phyloP scores from a whole-genome alignment of 441 rosid species.

The Melastoma candidum region DNA sequence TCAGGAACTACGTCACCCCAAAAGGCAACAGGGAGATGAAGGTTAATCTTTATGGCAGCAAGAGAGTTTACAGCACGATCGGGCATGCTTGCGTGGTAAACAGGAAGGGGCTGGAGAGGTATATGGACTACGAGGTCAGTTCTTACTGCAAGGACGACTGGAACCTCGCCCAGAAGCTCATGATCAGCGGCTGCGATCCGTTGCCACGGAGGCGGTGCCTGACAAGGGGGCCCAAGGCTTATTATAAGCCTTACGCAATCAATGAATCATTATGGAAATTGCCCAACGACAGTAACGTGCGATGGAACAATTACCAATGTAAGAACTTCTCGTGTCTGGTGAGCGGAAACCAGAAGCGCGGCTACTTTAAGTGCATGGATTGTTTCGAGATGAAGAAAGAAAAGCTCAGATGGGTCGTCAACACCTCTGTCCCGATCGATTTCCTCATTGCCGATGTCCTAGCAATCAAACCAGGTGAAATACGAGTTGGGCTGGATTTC shows the following conservation, averaged over 20 bases:
- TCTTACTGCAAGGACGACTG: conserved; percentile 81
- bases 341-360: conserved; percentile 55
- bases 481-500: conserved; percentile 57
- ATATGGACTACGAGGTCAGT: conserved; percentile 83
- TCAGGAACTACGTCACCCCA: conserved; percentile 60
- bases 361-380: conserved; percentile 61
- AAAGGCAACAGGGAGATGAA: conserved; percentile 52
- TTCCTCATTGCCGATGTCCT: conserved; percentile 53
- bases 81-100: conserved; percentile 70
- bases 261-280: conserved; percentile 73
- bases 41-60: conserved; percentile 58
- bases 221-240: conserved; percentile 72
- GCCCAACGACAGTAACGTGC: conserved; percentile 71
- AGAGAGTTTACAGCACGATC: conserved; percentile 51
- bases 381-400: conserved; percentile 94
- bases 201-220: conserved; percentile 74
- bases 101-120: conserved; percentile 63
- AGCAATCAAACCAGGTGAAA: conserved; percentile 48
- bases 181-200: conserved; percentile 71
- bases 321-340: conserved; percentile 59
- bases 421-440: conserved; percentile 34
- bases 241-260: conserved; percentile 63
- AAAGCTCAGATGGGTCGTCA: conserved; percentile 53
- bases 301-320: conserved; percentile 78
- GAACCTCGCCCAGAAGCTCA: conserved; percentile 68